These are phyloP conservation scores for Scedosporium boydii DNA, from an alignment of 2,329 filamentous ascomycete genomes.

Conservation along the genomic window DNA sequence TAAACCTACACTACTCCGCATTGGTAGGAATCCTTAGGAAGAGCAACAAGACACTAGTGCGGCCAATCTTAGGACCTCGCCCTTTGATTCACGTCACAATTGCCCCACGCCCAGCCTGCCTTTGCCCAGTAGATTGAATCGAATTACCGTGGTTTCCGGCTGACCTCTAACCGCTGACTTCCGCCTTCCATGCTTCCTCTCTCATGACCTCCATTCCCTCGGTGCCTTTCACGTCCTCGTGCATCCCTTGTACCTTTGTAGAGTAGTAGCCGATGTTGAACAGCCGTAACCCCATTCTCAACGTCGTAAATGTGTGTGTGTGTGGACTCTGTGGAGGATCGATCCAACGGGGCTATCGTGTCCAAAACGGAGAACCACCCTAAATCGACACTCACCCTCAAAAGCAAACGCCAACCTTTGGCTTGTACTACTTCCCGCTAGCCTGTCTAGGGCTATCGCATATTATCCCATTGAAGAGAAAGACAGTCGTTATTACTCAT, in stretches of 20 bases:
- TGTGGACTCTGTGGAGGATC: too few species aligned
- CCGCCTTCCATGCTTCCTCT: not conserved
- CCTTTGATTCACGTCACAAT: not conserved
- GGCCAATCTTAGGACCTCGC: not conserved
- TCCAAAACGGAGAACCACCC: not conserved
- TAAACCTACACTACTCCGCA: too few species aligned
- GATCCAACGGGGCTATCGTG: too few species aligned
- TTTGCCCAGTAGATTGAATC: not conserved
- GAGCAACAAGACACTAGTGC: not conserved
- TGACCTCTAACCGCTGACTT: not conserved
- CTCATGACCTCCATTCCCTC: not conserved
- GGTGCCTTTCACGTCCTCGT: not conserved
- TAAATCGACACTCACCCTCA: not conserved
- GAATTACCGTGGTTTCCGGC: not conserved
- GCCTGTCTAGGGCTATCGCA: not conserved
- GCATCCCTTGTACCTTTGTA: not conserved
- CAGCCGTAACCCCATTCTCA: not conserved
- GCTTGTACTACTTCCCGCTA: not conserved
- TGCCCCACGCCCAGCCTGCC: not conserved
- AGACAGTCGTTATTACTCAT: not conserved
- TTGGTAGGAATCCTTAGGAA: not conserved
- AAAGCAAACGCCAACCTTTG: not conserved
- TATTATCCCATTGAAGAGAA: not conserved
- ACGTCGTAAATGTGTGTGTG: not conserved
- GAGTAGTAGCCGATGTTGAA: not conserved